Evolutionary conservation across 2,329 filamentous ascomycete genomes (phyloP), one percentile per base, ranked within the genome.

Genomic region (Clathrospora elynae): DNA sequence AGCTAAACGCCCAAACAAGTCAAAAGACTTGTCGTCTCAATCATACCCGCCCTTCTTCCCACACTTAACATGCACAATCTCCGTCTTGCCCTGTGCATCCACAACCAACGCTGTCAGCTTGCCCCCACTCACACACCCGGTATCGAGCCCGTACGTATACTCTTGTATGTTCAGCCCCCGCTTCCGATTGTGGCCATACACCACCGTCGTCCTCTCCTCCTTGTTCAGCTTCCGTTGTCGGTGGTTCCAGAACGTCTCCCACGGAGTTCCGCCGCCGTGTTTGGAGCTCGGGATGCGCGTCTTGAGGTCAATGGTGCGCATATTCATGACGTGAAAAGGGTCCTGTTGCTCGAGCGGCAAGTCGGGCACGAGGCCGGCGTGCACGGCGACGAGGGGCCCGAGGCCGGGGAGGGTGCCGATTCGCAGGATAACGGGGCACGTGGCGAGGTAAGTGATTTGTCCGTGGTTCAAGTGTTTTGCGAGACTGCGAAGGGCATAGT

Each of bases 61-160:
- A 49, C 75, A 77, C 26, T 64, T 63, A 6, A 77, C 74, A 33
- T 67, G 63, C 8, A 71, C 63, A 40, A 65, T 48, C 13, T 58
- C 51, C 13, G 55, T 55, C 49, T 62, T 53, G 64, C 49, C 76
- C 67, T 26, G 46, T 6, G 77, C 80, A 56, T 87, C 81, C 23
- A 96, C 81, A 2, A 96, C 77, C 45, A 96, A 70, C 1, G 88
- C 91, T 1, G 87, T 89, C 53, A 99, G 74, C 50, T 82, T 77
- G 1, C 84, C 84, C 8, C 90, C 91, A 50, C 80, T 81, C 3
- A 89, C 83, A 66, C 93, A 97, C 0, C 84, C 86, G 0, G 87
- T 88, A 69, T 97, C 93, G 32, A 97, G 75, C 0, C 93, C 93
- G 62, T 90, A 88, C 3, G 86, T 88, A 69, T 88, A 95, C 34